A percentile compares a stretch with the other conserved stretches of the same genome.
Evolutionary conservation across 164 flowering plant genomes (phyloP).

Genomic region (Magnolia kwangsiensis): DNA sequence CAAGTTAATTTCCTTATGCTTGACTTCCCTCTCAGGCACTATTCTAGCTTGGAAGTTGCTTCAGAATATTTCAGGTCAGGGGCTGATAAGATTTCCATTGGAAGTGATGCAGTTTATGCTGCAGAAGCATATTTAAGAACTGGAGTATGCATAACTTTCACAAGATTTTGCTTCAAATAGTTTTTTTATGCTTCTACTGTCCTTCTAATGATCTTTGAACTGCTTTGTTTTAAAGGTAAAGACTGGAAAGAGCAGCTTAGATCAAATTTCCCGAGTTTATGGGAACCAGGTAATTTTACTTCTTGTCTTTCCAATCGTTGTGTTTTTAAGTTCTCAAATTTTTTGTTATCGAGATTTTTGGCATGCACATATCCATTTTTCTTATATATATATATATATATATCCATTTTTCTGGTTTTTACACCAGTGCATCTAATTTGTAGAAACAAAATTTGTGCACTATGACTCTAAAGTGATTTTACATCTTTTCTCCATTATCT

Average conservation of each 20-base stretch:
- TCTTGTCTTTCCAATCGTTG: no score
- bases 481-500: not conserved
- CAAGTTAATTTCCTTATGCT: not conserved
- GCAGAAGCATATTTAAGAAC: slow-evolving; percentile 82
- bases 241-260: slow-evolving; percentile 84
- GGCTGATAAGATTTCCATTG: slow-evolving; percentile 95
- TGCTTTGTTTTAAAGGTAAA: slow-evolving; percentile 50
- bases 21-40: slow-evolving; percentile 44
- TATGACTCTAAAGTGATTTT: not conserved
- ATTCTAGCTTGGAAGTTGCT: slow-evolving; percentile 94
- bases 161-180: not conserved
- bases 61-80: slow-evolving; percentile 98
- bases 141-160: slow-evolving; percentile 46
- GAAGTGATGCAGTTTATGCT: slow-evolving; percentile 97
- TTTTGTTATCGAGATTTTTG: not conserved
- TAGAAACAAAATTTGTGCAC: not conserved
- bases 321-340: no score
- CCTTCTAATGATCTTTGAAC: slow-evolving; percentile 1
- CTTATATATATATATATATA: no score
- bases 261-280: slow-evolving; percentile 89
- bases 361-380: no score
- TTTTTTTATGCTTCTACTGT: not conserved
- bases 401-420: no score
- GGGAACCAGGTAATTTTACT: slow-evolving; percentile 76
- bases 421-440: no score